Evolutionary conservation across 345 rosid genomes (phyloP).

Genomic region (Cardamine resedifolia): DNA sequence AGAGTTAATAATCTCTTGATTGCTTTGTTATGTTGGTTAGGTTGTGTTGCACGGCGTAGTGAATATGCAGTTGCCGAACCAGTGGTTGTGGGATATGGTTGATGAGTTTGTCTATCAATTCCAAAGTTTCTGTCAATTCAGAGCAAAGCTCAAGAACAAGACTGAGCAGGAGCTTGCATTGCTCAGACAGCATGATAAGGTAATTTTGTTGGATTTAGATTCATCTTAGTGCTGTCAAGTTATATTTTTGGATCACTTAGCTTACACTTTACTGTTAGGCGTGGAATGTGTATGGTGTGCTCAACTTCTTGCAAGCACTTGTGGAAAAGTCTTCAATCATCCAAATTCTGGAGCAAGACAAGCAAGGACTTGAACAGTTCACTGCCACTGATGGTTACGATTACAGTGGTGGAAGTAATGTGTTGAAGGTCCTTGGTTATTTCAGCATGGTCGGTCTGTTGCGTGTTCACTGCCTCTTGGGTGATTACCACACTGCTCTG

Average conservation of each 20-base stretch:
- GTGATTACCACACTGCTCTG: constrained; percentile 94
- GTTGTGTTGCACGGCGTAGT: constrained; percentile 95
- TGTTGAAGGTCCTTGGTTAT: constrained; percentile 92
- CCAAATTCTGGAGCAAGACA: constrained; percentile 91
- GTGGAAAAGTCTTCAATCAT: constrained; percentile 86
- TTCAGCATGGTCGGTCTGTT: constrained; percentile 96
- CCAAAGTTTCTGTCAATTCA: constrained; percentile 93
- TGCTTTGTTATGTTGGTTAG: constrained; percentile 22
- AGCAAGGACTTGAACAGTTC: constrained; percentile 88
- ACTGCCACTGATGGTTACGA: constrained; percentile 98
- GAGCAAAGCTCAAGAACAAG: constrained; percentile 95
- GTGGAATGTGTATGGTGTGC: constrained; percentile 98
- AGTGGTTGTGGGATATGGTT: constrained; percentile 99
- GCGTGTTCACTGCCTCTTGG: constrained; percentile 93
- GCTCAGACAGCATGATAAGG: constrained; percentile 78
- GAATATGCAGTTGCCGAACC: constrained; percentile 95
- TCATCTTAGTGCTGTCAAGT: background rate
- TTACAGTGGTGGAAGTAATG: constrained; percentile 94
- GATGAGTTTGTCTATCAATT: constrained; percentile 99
- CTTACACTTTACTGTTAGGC: constrained; percentile 41
- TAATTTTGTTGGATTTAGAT: constrained; percentile 8
- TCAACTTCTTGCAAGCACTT: constrained; percentile 96
- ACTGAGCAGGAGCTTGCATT: constrained; percentile 86
- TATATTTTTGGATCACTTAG: background rate
- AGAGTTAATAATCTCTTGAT: too few species aligned